phyloP scores from a whole-genome alignment of 1,139 yeast genomes.

The Yamadazyma aaseri region DNA sequence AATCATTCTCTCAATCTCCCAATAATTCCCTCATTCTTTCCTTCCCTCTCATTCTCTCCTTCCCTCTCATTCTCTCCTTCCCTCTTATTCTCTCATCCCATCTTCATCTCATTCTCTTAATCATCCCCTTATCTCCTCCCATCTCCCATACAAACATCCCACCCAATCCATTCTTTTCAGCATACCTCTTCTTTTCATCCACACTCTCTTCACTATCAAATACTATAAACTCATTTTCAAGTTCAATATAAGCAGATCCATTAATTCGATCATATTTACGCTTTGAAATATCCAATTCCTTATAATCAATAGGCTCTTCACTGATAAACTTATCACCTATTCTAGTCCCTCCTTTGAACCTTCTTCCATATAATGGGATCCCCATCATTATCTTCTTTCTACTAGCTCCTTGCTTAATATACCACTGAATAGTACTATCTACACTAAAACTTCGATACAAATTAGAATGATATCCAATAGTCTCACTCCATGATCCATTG shows the following conservation, averaged over 20 bases:
- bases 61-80: background rate
- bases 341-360: conserved; percentile 46
- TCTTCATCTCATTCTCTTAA: background rate
- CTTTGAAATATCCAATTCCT: conserved; percentile 43
- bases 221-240: conserved; percentile 43
- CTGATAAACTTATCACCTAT: conserved; percentile 29
- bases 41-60: background rate
- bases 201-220: conserved; percentile 67
- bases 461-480: conserved; percentile 69
- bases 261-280: conserved; percentile 53
- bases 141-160: conserved; percentile 98
- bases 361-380: conserved; percentile 85
- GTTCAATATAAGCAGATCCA: conserved; percentile 56
- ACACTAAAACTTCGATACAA: conserved; percentile 51
- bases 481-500: conserved; percentile 72
- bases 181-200: conserved; percentile 59
- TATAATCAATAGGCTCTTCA: conserved; percentile 55
- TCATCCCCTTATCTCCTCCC: conserved; percentile 53
- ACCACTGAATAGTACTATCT: conserved; percentile 48
- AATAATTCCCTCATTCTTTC: background rate
- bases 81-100: background rate
- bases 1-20: no score
- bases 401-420: conserved; percentile 41
- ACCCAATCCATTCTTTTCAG: conserved; percentile 48
- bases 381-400: conserved; percentile 68